Percentiles rank a stretch among this genome's conserved stretches.
phyloP scores from a whole-genome alignment of 164 flowering plant genomes.

The Hamamelis virginiana region DNA sequence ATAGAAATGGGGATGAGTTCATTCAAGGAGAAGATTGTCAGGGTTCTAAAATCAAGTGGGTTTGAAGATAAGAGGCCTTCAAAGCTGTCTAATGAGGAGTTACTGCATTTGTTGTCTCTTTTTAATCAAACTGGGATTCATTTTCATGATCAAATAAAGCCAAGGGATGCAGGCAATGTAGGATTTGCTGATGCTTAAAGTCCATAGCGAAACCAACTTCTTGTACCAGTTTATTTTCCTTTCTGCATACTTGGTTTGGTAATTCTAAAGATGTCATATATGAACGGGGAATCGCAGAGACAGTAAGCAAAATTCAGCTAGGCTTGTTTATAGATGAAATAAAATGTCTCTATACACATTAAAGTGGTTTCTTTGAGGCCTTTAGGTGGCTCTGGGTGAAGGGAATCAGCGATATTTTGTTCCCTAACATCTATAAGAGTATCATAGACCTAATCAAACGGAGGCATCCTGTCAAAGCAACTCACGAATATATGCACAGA shows the following conservation, averaged over 20 bases:
- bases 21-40: constrained; percentile 63
- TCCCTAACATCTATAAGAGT: no score
- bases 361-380: neutral
- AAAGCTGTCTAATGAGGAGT: constrained; percentile 65
- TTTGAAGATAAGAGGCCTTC: constrained; percentile 81
- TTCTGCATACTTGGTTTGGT: neutral
- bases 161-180: constrained; percentile 9
- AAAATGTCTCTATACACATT: no score
- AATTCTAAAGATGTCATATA: no score
- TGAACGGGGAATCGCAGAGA: no score
- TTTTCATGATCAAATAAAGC: constrained; percentile 44
- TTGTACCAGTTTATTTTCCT: no score
- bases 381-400: neutral
- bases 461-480: no score
- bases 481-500: no score
- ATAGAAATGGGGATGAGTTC: constrained; percentile 25
- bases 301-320: no score
- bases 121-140: constrained; percentile 65
- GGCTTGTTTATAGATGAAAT: no score
- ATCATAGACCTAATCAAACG: no score
- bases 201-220: constrained; percentile 1
- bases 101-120: constrained; percentile 45
- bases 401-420: no score
- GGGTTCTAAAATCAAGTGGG: constrained; percentile 49
- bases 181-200: constrained; percentile 15